phyloP scores from a whole-genome alignment of 2,329 filamentous ascomycete genomes.

The Amauroascus niger region DNA sequence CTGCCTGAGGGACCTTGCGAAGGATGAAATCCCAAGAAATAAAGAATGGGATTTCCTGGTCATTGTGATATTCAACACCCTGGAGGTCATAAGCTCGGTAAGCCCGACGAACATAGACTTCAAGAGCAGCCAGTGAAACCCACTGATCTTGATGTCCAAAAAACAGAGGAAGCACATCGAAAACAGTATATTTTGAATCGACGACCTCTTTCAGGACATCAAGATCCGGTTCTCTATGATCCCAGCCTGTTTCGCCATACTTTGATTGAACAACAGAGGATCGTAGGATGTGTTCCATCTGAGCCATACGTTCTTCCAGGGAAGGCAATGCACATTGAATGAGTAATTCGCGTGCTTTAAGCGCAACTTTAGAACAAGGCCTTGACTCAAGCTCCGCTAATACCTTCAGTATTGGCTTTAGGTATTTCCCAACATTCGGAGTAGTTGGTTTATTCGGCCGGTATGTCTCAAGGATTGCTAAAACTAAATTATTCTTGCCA shows the following conservation, averaged over 20 bases:
- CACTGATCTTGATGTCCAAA: constrained; percentile 89
- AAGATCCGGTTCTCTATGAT: constrained; percentile 83
- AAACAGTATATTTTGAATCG: constrained; percentile 96
- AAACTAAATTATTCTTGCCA: constrained; percentile 84
- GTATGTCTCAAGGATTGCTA: constrained; percentile 89
- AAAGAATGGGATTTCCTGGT: constrained; percentile 61
- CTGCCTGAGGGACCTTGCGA: constrained; percentile 82
- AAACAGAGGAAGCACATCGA: constrained; percentile 90
- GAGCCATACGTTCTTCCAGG: constrained; percentile 81
- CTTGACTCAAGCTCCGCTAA: constrained; percentile 83
- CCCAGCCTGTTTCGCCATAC: constrained; percentile 94
- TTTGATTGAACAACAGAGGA: constrained; percentile 94
- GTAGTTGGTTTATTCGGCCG: constrained; percentile 85
- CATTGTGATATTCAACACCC: constrained; percentile 75
- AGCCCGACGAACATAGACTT: constrained; percentile 91
- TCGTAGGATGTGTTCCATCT: constrained; percentile 98
- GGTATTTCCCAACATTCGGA: constrained; percentile 78
- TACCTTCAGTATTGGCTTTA: constrained; percentile 71
- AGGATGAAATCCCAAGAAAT: constrained; percentile 94
- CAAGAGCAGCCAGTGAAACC: constrained; percentile 85
- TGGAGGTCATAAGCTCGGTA: constrained; percentile 94
- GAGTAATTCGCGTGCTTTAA: constrained; percentile 94
- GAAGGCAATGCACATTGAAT: constrained; percentile 96
- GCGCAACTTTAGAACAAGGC: constrained; percentile 83
- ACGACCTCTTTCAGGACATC: constrained; percentile 95